Base-by-base conservation (phyloP, 495 filamentous ascomycete species). In the Penicillium ochrochloron region DNA sequence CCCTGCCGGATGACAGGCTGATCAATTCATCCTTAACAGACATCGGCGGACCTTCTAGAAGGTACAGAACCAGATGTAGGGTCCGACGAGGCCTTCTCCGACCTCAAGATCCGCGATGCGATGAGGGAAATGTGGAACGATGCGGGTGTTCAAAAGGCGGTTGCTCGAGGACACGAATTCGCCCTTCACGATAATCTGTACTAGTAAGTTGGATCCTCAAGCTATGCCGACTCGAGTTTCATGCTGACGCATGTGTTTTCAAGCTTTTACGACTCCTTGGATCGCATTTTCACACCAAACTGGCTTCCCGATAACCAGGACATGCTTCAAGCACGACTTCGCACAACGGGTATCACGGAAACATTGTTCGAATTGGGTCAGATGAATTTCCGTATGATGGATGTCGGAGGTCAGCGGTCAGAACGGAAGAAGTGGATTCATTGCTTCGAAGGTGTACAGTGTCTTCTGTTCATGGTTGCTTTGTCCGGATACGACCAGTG, bases 391-490 rank as follows among this genome's bases (percentile, higher is more conserved):
- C 89, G 93, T 57, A 99, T 99, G 95, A 97, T 98, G 81, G 95
- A 99, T 71, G 95, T 99, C 62, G 95, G 95, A 69, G 95, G 95
- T 57, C 95, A 99, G 76, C 83, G 95, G 67, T 98, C 96, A 25
- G 95, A 99, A 70, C 90, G 95, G 57, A 99, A 99, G 85, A 99
- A 99, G 78, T 99, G 95, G 95, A 97, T 99, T 67, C 95, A 99
- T 73, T 97, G 95, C 78, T 99, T 99, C 75, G 95, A 99, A 72
- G 96, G 96, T 70, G 95, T 99, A 65, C 94, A 92, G 61, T 91
- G 90, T 73, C 82, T 99, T 41, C 83, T 99, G 51, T 99, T 99
- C 79, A 86, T 99, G 71, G 95, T 97, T 55, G 95, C 95, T 37
- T 89, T 99, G 66, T 97, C 93, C 62, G 95, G 94, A 41, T 99